Evolutionary conservation across 2,329 filamentous ascomycete species (phyloP), one percentile per base, ranked within the genome.

Genomic region (Stagonosporopsis cucurbitacearum): DNA sequence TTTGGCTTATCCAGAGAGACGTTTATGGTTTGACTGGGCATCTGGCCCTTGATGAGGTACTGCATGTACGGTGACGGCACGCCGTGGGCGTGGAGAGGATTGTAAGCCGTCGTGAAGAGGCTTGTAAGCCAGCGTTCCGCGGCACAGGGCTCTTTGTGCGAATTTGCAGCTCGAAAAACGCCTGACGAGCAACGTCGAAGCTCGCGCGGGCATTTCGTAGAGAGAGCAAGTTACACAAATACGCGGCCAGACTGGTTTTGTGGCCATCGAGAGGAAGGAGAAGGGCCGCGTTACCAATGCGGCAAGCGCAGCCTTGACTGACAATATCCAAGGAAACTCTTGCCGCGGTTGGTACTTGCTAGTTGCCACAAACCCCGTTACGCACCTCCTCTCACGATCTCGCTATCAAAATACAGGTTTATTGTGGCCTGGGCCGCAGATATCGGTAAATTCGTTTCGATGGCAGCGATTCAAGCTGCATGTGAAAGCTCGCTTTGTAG

Each of bases 141-240:
- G 23, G 25, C 22, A 25, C 52, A 33, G 26, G 19, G 36, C 11
- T n/a, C 15, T 15, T 15, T 35, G 13, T 28, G 47, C 32, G 19
- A 32, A 48, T 23, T 50, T 54, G 49, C 52, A 37, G 49, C 49
- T 61, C 45, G 12, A 41, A 59, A 57, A 57, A 59, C 54, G 51
- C 9, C 59, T 59, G 22, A n/a, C 17, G 9, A 35, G 25, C 39
- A 54, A 54, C 35, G 28, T 54, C 55, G 47, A 50, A 42, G 30
- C 40, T 59, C 55, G 50, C 52, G 40, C 57, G 52, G 46, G 25
- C n/a, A n/a, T n/a, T n/a, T n/a, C n/a, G n/a, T 43, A 39, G 49
- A 47, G 20, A 32, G 45, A 4, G 20, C 17, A 8, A n/a, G 52
- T 58, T n/a, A 54, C 57, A 50, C 47, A 28, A 51, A 46, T 37